Evolutionary conservation across 2,329 filamentous ascomycete genomes (phyloP), one percentile per base, ranked within the genome.

Genomic region (Calonectria naviculata): DNA sequence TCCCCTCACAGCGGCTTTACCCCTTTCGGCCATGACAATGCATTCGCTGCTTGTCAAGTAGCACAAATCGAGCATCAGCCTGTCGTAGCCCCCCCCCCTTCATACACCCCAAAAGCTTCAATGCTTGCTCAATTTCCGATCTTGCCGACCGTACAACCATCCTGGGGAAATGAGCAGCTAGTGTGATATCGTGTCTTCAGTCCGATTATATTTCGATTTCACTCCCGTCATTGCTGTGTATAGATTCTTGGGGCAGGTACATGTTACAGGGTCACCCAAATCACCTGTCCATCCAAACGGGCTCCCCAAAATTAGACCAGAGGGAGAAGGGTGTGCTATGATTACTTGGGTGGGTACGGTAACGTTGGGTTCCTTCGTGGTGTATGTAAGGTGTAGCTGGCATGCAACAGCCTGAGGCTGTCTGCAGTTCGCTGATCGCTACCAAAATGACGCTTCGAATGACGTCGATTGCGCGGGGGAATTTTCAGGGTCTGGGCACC

Each of bases 381-480:
- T 38, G n/a, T 56, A n/a, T n/a, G 29, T 26, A 36, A 6, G 17
- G 13, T n/a, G n/a, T 12, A 34, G 15, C 52, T 58, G 31, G 34
- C 34, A 38, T 28, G 31, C 52, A 36, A 38, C 52, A 21, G 7
- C 21, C 34, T 17, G 36, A 65, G 44, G 9, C 24, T 44, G 17
- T 73, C 73, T 71, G 44, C 49, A 42, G 68, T n/a, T 36, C 62
- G 76, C 63, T 71, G 74, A 78, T 78, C 74, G 47, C 64, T 66
- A 56, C 65, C 68, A 54, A 38, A 68, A 54, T 15, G 38, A 54
- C 28, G 19, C 28, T 21, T 12, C 36, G 15, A 34, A 71, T 77
- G 74, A 78, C 76, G 73, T 76, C 64, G 67, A 36, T 54, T 60
- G 42, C 13, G 61, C 47, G 61, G 56, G 65, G 67, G 24, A 67